Evolutionary conservation across 345 rosid species (phyloP).

Genomic region (Hevea brasiliensis): DNA sequence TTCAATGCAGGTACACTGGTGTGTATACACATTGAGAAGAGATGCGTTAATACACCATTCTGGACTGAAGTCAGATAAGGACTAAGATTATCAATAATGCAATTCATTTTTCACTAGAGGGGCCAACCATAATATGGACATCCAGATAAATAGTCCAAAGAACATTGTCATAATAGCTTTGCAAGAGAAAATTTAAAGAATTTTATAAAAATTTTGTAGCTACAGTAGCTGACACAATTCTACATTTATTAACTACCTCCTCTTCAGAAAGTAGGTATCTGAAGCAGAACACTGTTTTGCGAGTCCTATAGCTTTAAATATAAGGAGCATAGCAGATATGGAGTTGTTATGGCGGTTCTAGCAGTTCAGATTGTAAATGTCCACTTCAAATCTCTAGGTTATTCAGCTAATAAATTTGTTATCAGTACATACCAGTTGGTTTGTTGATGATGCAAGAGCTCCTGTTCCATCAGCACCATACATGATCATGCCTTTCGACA

Average conservation of each 20-base stretch:
- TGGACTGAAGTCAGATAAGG: background rate
- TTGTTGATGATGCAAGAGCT: constrained; percentile 79
- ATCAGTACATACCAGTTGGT: constrained; percentile 68
- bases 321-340: constrained; percentile 3
- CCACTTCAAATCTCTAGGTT: background rate
- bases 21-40: background rate
- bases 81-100: background rate
- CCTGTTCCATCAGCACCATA: constrained; percentile 87
- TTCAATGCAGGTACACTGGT: background rate
- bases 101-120: background rate
- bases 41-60: background rate
- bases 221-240: background rate
- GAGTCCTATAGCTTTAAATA: background rate
- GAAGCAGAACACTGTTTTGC: background rate
- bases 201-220: background rate
- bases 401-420: constrained; percentile 5
- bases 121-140: background rate
- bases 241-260: background rate
- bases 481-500: constrained; percentile 81
- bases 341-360: background rate
- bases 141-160: background rate
- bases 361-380: background rate
- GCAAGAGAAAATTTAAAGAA: background rate
- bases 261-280: background rate
- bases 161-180: too few relatives aligned